Conservation (phyloP, 495 filamentous ascomycete genomes). For the Parathielavia hyrcaniae region DNA sequence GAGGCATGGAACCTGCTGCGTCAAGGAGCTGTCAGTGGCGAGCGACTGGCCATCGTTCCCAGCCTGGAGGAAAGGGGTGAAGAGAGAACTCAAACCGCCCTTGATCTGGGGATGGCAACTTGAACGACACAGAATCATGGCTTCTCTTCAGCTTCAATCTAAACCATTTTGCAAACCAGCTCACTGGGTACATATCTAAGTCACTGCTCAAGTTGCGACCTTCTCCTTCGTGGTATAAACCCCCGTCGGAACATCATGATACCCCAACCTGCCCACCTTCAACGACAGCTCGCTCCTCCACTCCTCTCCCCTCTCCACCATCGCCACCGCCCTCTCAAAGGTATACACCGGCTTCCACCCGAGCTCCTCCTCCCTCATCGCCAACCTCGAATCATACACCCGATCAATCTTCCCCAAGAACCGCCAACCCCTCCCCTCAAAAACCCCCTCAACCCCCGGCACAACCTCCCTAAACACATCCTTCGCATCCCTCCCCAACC, state of each 20-base stretch:
- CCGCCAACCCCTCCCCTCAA: constrained; percentile 25
- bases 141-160: too few relatives aligned
- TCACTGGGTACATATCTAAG: too few relatives aligned
- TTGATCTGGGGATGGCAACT: too few relatives aligned
- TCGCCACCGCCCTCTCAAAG: constrained; percentile 23
- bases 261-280: constrained; percentile 28
- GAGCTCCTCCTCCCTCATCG: constrained; percentile 17
- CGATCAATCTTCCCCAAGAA: constrained; percentile 26
- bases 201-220: background rate
- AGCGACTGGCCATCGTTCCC: too few relatives aligned
- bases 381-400: constrained; percentile 29
- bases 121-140: too few relatives aligned
- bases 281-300: constrained; percentile 28
- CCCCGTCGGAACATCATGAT: constrained; percentile 26
- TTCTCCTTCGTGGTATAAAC: constrained; percentile 26
- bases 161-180: too few relatives aligned
- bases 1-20: too few relatives aligned
- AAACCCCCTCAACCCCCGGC: constrained; percentile 13
- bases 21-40: too few relatives aligned
- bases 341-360: constrained; percentile 29
- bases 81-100: too few relatives aligned
- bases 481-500: constrained; percentile 16
- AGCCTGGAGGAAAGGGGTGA: too few relatives aligned
- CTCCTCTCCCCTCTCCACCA: constrained; percentile 21
- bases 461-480: constrained; percentile 2